Base-by-base conservation (phyloP, 2,329 filamentous ascomycete species). In the Fusarium devonianum region DNA sequence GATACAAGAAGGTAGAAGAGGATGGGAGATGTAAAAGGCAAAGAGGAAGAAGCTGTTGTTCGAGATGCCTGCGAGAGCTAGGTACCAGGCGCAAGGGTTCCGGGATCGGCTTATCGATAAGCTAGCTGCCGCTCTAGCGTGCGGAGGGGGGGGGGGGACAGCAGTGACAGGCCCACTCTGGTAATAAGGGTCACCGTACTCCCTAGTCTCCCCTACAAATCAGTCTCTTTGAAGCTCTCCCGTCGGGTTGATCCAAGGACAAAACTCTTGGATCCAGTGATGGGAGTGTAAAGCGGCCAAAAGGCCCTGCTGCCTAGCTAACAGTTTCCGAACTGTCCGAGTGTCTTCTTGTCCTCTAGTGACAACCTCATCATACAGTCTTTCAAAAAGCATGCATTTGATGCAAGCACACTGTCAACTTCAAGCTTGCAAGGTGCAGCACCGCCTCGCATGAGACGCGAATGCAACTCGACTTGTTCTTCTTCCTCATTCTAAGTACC, bases 41-140 rank as follows among this genome's bases (percentile, higher is more conserved):
- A 39, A 40, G 44, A 33, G 18, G 23, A 34, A 47, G 54, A 56
- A 48, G 57, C 49, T 49, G 42, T 13, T 40, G 55, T 42, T 55
- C 47, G 41, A 28, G 33, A 46, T 53, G 44, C 56, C 48, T 54
- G 22, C 25, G 45, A 38, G 42, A 38, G 46, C 41, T 41, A 36
- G 22, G 30, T 47, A 41, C 38, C 23, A 36, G 40, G 40, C 53
- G 41, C 56, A 59, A n/a, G 56, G 56, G 49, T 60, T 59, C 56
- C 56, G 52, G 13, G 52, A 60, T 59, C 56, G 35, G 47, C 56
- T 59, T 59, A 60, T 60, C 56, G 56, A 60, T 60, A 60, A 60
- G 37, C 25, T 50, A 53, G 52, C 38, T 52, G 56, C 56, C 46
- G 56, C 41, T 46, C 30, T 57, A 48, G 56, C 50, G 45, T 28